These are phyloP conservation scores for Sugiyamaella neomexicana DNA, from an alignment of 1,139 yeast genomes.

Conservation along the genomic window DNA sequence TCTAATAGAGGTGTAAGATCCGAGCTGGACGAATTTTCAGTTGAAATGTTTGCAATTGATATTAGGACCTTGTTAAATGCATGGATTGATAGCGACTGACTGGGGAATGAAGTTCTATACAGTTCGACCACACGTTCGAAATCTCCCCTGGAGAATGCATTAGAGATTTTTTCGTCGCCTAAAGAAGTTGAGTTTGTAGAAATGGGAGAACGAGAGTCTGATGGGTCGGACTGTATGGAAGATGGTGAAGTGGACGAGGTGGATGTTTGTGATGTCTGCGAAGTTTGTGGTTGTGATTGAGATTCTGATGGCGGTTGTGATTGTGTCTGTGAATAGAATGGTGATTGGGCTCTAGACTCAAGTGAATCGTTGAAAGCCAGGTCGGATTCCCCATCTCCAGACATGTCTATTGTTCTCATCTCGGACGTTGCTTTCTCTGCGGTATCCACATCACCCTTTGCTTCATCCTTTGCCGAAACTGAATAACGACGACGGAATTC, in stretches of 20 bases:
- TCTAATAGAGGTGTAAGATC: constrained; percentile 33
- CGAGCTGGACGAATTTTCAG: constrained; percentile 6
- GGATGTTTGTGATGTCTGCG: neutral
- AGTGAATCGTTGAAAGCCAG: too few species aligned
- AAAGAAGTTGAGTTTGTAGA: neutral
- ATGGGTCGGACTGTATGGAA: neutral
- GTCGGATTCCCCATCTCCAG: neutral
- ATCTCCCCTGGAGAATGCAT: constrained; percentile 4
- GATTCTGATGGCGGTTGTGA: too few species aligned
- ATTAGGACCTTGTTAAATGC: constrained; percentile 11
- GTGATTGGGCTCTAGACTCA: neutral
- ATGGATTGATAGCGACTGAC: constrained; percentile 5
- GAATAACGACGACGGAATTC: constrained; percentile 20
- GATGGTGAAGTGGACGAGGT: neutral
- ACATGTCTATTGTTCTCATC: neutral
- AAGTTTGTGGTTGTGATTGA: neutral
- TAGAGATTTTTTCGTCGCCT: constrained; percentile 3
- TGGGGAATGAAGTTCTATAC: constrained; percentile 10
- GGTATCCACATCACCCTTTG: neutral
- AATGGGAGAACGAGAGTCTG: neutral
- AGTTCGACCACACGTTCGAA: constrained; percentile 11
- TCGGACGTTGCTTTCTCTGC: neutral
- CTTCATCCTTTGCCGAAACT: constrained; percentile 8
- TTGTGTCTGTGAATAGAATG: neutral
- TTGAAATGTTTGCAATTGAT: constrained; percentile 10